Base-by-base conservation (phyloP, 2,329 filamentous ascomycete genomes). In the Pestalotiopsis sp. region DNA sequence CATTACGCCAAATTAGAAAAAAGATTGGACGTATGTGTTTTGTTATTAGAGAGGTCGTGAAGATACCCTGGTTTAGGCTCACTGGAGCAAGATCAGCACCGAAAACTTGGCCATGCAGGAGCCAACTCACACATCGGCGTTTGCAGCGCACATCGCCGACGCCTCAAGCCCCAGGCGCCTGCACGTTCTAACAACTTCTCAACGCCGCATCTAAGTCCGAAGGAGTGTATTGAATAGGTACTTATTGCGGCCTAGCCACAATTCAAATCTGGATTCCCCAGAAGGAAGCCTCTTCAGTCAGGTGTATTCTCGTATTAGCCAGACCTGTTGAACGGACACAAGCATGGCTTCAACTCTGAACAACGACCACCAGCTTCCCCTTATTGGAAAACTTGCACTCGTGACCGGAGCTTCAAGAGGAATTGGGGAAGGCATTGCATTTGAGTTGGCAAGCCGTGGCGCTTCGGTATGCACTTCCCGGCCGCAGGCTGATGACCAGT, bases 371-470 rank as follows among this genome's bases (percentile, higher is more conserved):
- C 27, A 31, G 27, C 66, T 58, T 58, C 66, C 56, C 65, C 68
- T 72, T n/a, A 38, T 25, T 64, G 73, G 71, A 11, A 75, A 72
- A 56, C 68, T 72, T 4, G 71, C 76, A 57, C 77, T 88, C 68
- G 81, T 88, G 61, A 84, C 81, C 3, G 85, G 85, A 11, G 84
- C 82, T 0, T 83, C 82, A 1, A 82, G 79, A 39, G 83, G 84
- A 13, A 81, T 86, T 60, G 85, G 86, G 7, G 78, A 78, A 1
- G 78, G 80, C 17, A 85, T 81, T 5, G 85, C 85, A 2, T 72
- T 85, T 31, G 80, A 82, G 49, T 88, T 83, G 74, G 86, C 86
- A 64, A 78, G 76, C 70, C 85, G 86, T 3, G 82, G 83, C 4
- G 83, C 82, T 64, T 79, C 80, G 1, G 68, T 75, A 74, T 60